Evolutionary conservation across 2,329 filamentous ascomycete genomes (phyloP), one percentile per base, ranked within the genome.

Genomic region (Microsporum ferrugineum): DNA sequence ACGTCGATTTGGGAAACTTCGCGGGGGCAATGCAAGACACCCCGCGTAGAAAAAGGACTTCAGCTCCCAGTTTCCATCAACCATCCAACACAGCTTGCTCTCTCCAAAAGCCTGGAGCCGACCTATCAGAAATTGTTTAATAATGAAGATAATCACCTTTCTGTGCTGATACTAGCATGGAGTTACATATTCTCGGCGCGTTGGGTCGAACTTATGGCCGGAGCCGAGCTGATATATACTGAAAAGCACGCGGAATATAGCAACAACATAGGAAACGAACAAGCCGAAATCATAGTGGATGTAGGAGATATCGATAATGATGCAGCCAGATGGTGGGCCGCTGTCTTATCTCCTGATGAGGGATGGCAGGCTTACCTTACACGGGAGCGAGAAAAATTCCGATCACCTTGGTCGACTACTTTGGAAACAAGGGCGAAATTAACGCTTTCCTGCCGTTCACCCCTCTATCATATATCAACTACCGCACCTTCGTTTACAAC

Each of bases 301-400:
- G 39, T 62, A 62, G 62, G 57, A 58, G 34, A 63, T 60, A 58
- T 60, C 29, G 17, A 53, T 27, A 23, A 58, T 38, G 59, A 58
- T 58, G 55, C 53, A 23, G 63, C 47, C 31, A 62, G 60, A 65
- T 66, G 60, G 63, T 65, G 64, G 63, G 60, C 65, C n/a, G 63
- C 61, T 55, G 41, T 66, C 59, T 58, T 66, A 33, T 56, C 63
- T 57, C 60, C 63, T 51, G 51, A 45, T 17, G 53, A 63, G 43
- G 64, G 63, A 14, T 65, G 63, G 63, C 60, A 62, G 36, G 60
- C 62, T 7, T 60, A 23, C 33, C 31, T 60, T 31, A 59, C 60
- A 3, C 31, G 29, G n/a, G 62, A 58, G 45, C 6, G 17, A 27
- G 23, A 31, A 51, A 38, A 12, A 33, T 62, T 57, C 29, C 51